Conservation (phyloP, 495 filamentous ascomycete species). For the Acidomyces sp. region DNA sequence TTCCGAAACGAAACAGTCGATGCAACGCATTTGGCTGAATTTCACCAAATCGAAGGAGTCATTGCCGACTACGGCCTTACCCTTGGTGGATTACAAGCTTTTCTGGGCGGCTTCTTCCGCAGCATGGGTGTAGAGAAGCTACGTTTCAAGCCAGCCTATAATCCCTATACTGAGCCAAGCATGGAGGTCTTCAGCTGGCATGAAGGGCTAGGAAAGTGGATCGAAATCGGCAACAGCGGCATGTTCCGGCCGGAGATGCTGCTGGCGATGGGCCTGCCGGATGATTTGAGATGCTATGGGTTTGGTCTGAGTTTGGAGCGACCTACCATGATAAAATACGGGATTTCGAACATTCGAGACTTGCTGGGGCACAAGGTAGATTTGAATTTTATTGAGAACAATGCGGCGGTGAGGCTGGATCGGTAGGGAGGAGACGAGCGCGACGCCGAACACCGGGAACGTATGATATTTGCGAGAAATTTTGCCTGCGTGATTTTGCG, state of each 20-base stretch:
- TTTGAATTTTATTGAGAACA: constrained; percentile 28
- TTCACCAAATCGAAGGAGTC: constrained; percentile 96
- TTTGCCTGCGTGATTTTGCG: too few relatives aligned
- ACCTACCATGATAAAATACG: constrained; percentile 92
- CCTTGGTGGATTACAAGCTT: constrained; percentile 84
- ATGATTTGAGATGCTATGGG: constrained; percentile 76
- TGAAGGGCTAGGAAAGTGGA: constrained; percentile 75
- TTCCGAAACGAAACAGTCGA: constrained; percentile 95
- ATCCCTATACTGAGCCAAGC: constrained; percentile 93
- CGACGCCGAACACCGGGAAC: too few relatives aligned
- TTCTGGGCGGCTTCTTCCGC: constrained; percentile 90
- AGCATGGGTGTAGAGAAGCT: constrained; percentile 88
- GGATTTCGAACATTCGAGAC: constrained; percentile 31
- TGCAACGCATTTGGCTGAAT: constrained; percentile 91
- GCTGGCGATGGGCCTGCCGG: constrained; percentile 76
- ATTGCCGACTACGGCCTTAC: constrained; percentile 91
- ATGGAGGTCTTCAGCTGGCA: constrained; percentile 97
- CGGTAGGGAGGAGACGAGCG: too few relatives aligned
- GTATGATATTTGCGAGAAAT: too few relatives aligned
- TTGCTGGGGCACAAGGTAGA: constrained; percentile 33
- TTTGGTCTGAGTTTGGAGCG: constrained; percentile 84
- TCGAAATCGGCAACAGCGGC: constrained; percentile 94
- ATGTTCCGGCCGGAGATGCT: constrained; percentile 99
- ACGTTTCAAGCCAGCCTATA: constrained; percentile 95
- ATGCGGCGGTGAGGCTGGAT: constrained; percentile 31